A percentile compares a stretch with the other conserved stretches of the same genome.
phyloP scores from a whole-genome alignment of 148 eudicot genomes.

The Camellia sinensis region DNA sequence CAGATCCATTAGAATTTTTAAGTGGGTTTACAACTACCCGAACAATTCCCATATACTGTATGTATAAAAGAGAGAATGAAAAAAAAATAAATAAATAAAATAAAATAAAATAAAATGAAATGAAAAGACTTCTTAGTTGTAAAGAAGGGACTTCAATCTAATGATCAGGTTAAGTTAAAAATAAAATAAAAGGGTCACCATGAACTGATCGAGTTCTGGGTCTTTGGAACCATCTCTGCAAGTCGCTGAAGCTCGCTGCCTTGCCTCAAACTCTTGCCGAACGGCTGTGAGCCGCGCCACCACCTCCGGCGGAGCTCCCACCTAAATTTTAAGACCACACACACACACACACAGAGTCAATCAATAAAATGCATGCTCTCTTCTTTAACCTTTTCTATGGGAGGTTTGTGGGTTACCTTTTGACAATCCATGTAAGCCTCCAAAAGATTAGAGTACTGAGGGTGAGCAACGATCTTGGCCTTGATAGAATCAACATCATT shows the following conservation, averaged over 20 bases:
- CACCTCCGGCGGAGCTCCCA: slow-evolving; percentile 96
- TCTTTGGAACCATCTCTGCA: slow-evolving; percentile 59
- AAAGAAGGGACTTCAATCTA: slow-evolving; percentile 3
- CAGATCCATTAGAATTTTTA: not conserved
- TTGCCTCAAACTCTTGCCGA: slow-evolving; percentile 66
- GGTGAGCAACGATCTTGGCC: slow-evolving; percentile 88
- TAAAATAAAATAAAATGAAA: not conserved
- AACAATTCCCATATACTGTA: not conserved
- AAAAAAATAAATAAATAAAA: not conserved
- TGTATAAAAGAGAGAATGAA: not conserved
- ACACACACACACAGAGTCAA: not conserved
- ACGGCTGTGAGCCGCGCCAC: slow-evolving; percentile 63
- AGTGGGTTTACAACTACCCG: not conserved
- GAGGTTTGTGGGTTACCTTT: slow-evolving; percentile 44
- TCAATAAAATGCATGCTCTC: not conserved
- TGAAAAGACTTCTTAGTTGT: not conserved
- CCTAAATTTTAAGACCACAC: slow-evolving; percentile 30
- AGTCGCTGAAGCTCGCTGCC: slow-evolving; percentile 53
- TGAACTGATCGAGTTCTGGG: slow-evolving; percentile 95
- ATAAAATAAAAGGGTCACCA: slow-evolving; percentile 36
- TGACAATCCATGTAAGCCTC: slow-evolving; percentile 93
- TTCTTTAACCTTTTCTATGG: not conserved
- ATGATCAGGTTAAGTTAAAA: not conserved
- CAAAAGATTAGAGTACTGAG: slow-evolving; percentile 81
- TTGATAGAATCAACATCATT: slow-evolving; percentile 65